phyloP scores from a whole-genome alignment of 139 green algal genomes.

The Astrephomene gubernaculifera region DNA sequence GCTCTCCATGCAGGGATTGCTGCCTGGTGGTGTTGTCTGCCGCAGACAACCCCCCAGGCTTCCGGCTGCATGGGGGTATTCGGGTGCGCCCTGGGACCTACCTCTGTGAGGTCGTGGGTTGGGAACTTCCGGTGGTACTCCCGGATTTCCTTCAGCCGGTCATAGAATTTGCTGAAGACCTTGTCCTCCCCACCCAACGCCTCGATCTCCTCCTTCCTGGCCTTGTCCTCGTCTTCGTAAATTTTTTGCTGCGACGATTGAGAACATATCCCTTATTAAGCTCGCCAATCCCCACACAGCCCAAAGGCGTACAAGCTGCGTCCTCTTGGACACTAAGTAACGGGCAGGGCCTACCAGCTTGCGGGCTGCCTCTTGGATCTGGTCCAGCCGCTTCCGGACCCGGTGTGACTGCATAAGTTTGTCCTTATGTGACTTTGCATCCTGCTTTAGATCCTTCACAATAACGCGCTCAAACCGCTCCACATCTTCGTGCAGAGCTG shows the following conservation, averaged over 20 bases:
- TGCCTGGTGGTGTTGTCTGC: too few species aligned
- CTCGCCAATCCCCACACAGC: not conserved
- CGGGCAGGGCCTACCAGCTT: conserved; percentile 79
- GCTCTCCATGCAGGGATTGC: too few species aligned
- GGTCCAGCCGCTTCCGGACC: conserved; percentile 86
- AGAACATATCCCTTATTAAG: not conserved
- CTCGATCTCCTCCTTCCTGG: conserved; percentile 92
- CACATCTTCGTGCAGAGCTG: conserved; percentile 92
- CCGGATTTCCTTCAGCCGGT: conserved; percentile 90
- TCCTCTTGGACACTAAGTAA: too few species aligned
- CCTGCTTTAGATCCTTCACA: conserved; percentile 85
- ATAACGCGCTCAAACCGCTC: conserved; percentile 91
- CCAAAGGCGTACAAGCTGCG: not conserved
- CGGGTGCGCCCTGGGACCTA: too few species aligned
- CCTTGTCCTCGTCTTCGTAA: conserved; percentile 91
- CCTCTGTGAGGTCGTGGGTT: conserved; percentile 78
- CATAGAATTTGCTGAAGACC: conserved; percentile 88
- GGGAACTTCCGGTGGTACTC: conserved; percentile 87
- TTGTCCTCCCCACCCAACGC: conserved; percentile 75
- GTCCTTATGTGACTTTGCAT: conserved; percentile 84
- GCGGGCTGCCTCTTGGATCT: conserved; percentile 73
- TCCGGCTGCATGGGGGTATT: too few species aligned
- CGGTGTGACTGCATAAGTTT: conserved; percentile 82
- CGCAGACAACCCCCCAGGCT: too few species aligned
- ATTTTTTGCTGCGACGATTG: conserved; percentile 67